Conservation (phyloP, 768 basidiomycete genomes). For the Suillus occidentalis region DNA sequence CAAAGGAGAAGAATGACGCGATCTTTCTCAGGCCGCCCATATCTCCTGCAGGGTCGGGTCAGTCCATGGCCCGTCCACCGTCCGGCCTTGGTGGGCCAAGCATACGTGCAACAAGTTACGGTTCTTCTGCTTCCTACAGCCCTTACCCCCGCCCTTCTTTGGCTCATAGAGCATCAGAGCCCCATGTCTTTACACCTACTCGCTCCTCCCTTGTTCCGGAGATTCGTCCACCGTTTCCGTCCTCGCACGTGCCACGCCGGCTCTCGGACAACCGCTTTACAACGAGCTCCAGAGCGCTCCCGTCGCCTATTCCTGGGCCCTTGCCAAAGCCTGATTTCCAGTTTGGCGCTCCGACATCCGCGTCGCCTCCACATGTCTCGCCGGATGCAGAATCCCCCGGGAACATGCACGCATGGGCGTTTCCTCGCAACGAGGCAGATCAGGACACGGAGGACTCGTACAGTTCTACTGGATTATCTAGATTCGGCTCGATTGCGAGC, state of each 20-base stretch:
- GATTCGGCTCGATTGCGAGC: slow-evolving; percentile 64
- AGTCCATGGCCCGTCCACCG: slow-evolving; percentile 40
- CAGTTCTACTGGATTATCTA: slow-evolving; percentile 46
- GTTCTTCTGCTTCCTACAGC: slow-evolving; percentile 29
- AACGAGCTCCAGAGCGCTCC: slow-evolving; percentile 47
- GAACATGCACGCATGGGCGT: slow-evolving; percentile 40
- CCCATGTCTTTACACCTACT: slow-evolving; percentile 36
- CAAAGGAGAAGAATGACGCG: slow-evolving; percentile 36
- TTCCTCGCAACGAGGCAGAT: slow-evolving; percentile 46
- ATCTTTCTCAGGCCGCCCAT: slow-evolving; percentile 34
- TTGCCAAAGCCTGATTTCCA: slow-evolving; percentile 63
- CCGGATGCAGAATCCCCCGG: slow-evolving; percentile 40
- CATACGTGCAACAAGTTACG: slow-evolving; percentile 46
- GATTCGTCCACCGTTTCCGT: slow-evolving; percentile 14
- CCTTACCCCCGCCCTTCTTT: slow-evolving; percentile 38
- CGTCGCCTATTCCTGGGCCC: slow-evolving; percentile 51
- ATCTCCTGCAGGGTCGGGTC: slow-evolving; percentile 30
- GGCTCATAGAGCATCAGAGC: slow-evolving; percentile 33
- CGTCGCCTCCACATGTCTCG: slow-evolving; percentile 45
- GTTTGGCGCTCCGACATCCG: slow-evolving; percentile 58
- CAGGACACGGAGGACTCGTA: slow-evolving; percentile 54
- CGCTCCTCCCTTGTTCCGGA: slow-evolving; percentile 33
- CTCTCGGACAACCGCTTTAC: slow-evolving; percentile 50
- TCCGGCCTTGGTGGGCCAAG: slow-evolving; percentile 26
- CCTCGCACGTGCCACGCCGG: slow-evolving; percentile 21